A percentile compares a stretch with the other conserved stretches of the same genome.
These are phyloP conservation scores for Elaeis guineensis DNA, from an alignment of 176 grass and related monocot species.

Conservation along the genomic window DNA sequence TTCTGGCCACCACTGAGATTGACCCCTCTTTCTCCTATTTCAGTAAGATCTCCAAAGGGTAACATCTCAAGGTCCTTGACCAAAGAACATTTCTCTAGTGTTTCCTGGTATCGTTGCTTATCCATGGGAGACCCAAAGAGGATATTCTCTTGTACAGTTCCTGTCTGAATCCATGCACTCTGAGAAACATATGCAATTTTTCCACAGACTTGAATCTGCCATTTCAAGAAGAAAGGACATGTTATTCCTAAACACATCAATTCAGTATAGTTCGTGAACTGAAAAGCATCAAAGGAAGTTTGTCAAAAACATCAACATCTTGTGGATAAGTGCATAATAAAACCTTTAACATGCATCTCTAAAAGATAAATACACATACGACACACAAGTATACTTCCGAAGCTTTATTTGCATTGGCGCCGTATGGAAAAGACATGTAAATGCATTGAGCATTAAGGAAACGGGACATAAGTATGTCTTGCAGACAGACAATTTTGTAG, in stretches of 20 bases:
- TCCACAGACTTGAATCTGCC: background rate
- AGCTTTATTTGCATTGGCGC: no score
- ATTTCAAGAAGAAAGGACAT: constrained; percentile 8
- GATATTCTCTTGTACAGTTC: constrained; percentile 17
- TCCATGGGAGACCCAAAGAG: constrained; percentile 13
- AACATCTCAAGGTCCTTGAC: constrained; percentile 22
- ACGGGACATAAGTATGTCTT: no score
- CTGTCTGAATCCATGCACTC: constrained; percentile 15
- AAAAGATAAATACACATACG: no score
- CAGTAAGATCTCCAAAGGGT: constrained; percentile 14
- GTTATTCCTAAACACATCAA: background rate
- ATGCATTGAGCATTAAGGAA: no score
- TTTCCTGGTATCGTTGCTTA: constrained; percentile 11
- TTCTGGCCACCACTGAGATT: constrained; percentile 27
- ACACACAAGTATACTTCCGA: no score
- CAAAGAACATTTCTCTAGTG: constrained; percentile 15
- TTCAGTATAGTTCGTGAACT: background rate
- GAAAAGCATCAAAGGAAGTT: background rate
- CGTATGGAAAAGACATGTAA: no score
- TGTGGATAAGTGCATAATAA: no score
- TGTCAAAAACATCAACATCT: no score
- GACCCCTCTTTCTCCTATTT: constrained; percentile 24
- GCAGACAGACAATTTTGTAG: no score
- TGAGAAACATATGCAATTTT: constrained; percentile 26
- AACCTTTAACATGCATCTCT: no score